Evolutionary conservation across 805 yeast species (phyloP).

Genomic region (Yamadazyma paraphyllophila): DNA sequence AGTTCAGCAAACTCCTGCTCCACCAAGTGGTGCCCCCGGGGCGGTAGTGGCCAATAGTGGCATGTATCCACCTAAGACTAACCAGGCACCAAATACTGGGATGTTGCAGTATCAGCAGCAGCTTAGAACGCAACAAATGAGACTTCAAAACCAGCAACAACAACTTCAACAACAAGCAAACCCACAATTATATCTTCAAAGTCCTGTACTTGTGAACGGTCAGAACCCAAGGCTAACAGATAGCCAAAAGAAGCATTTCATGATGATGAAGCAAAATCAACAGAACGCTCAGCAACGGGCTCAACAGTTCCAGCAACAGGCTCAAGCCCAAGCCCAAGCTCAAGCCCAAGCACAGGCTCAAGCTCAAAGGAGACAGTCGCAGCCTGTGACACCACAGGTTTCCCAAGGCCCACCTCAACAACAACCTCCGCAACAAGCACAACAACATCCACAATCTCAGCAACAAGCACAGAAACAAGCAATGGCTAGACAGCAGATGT

Average conservation of each 20-base stretch:
- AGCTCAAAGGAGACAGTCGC: conserved; percentile 9
- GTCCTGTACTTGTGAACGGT: conserved; percentile 15
- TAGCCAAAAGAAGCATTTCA: conserved; percentile 19
- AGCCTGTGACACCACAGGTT: conserved; percentile 4
- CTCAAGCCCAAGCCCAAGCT: conserved; percentile 10
- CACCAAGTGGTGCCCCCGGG: neutral
- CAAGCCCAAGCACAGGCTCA: conserved; percentile 2
- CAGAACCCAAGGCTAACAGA: conserved; percentile 15
- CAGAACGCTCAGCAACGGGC: conserved; percentile 13
- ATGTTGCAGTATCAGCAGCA: conserved; percentile 23
- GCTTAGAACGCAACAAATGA: conserved; percentile 24
- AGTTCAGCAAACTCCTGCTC: neutral
- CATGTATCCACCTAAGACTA: conserved; percentile 13
- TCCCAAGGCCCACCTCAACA: conserved; percentile 9
- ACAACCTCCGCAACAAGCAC: conserved; percentile 4
- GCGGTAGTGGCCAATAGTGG: neutral
- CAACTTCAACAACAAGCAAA: conserved; percentile 18
- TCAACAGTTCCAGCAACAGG: conserved; percentile 10
- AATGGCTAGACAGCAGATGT: conserved; percentile 4
- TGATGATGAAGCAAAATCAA: conserved; percentile 18
- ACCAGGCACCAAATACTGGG: conserved; percentile 12
- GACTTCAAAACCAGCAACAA: conserved; percentile 22
- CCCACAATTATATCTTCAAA: conserved; percentile 17
- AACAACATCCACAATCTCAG: neutral
- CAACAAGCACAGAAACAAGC: conserved; percentile 7